Percentiles rank a stretch among this genome's conserved stretches.
Conservation (phyloP, 257 asterid genomes). For the Penstemon davidsonii region DNA sequence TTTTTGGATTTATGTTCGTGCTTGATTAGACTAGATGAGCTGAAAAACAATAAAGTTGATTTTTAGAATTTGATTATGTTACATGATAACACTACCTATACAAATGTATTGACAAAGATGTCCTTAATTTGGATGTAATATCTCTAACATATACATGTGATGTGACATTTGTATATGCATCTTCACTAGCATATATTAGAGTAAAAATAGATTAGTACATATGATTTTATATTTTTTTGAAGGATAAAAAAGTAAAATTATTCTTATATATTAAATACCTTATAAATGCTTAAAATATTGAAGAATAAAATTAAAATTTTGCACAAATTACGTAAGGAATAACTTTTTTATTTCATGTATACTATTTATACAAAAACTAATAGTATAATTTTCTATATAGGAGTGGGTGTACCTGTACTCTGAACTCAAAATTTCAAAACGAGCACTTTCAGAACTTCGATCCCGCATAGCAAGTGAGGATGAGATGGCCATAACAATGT, state of each 20-base stretch:
- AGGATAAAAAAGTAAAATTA: too few relatives aligned
- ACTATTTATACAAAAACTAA: not conserved
- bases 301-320: not conserved
- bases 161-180: not conserved
- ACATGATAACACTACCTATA: not conserved
- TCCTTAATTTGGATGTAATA: not conserved
- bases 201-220: not conserved
- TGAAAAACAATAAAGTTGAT: not conserved
- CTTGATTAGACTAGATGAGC: not conserved
- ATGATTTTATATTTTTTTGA: too few relatives aligned
- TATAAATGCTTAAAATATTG: not conserved
- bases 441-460: slow-evolving; percentile 90
- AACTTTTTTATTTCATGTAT: not conserved
- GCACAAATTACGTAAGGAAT: not conserved
- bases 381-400: slow-evolving; percentile 14
- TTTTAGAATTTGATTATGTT: slow-evolving; percentile 3
- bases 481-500: slow-evolving; percentile 77
- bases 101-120: not conserved
- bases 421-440: slow-evolving; percentile 83
- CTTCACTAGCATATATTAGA: not conserved
- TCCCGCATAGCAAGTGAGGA: slow-evolving; percentile 84
- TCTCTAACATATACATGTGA: not conserved
- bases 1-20: not conserved
- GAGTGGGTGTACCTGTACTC: slow-evolving; percentile 63
- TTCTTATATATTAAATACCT: not conserved